A percentile compares a stretch with the other conserved stretches of the same genome.
These are phyloP conservation scores for Amoebophrya sp. DNA, from an alignment of 169 alveolate genomes.

Conservation along the genomic window DNA sequence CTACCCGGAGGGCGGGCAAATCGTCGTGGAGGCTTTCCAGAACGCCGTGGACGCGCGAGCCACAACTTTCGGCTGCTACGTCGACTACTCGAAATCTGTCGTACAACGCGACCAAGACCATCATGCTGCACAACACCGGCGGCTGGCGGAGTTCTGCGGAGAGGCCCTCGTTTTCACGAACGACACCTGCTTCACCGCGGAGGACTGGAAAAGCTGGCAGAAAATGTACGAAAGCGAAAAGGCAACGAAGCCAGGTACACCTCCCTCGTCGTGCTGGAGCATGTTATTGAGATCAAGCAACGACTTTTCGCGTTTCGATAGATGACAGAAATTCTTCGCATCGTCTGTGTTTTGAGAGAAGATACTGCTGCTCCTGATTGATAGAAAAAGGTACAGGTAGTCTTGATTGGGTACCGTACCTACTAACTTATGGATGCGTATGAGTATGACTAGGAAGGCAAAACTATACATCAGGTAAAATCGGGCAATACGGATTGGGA, in stretches of 20 bases:
- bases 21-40: neutral
- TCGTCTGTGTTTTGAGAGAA: too few species aligned
- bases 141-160: neutral
- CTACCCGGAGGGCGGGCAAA: neutral
- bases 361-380: too few species aligned
- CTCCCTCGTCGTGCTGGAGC: too few species aligned
- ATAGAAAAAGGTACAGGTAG: too few species aligned
- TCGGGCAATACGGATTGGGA: neutral
- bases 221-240: neutral
- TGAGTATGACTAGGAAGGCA: too few species aligned
- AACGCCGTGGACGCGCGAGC: neutral
- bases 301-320: too few species aligned
- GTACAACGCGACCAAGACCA: neutral
- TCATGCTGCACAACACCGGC: neutral
- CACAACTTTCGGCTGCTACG: neutral
- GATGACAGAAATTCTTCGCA: too few species aligned
- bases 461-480: too few species aligned
- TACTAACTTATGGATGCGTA: too few species aligned
- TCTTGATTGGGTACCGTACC: too few species aligned
- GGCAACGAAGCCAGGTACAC: neutral
- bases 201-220: neutral
- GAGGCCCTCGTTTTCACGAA: neutral
- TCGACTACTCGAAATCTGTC: neutral
- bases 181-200: neutral
- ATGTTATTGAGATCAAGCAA: too few species aligned